Percentiles rank a stretch among this genome's conserved stretches.
Conservation (phyloP, 192 early-diverging fungal species). For the Podila clonocystis region DNA sequence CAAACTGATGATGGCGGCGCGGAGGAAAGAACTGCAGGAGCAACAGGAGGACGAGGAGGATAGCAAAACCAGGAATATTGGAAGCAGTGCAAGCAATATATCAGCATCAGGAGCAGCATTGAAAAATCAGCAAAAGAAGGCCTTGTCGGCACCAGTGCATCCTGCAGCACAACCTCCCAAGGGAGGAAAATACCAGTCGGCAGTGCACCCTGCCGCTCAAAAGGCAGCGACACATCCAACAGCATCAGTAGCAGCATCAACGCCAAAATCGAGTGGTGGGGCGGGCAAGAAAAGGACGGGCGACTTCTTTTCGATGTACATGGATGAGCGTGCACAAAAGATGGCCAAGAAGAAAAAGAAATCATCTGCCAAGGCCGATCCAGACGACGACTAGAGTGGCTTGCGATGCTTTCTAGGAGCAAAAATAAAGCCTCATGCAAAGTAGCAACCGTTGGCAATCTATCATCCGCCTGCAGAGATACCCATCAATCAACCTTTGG, state of each 20-base stretch:
- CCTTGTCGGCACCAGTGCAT: background rate
- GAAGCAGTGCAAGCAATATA: background rate
- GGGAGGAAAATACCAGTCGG: constrained; percentile 23
- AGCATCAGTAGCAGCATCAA: background rate
- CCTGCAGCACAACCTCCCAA: background rate
- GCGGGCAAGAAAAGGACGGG: constrained; percentile 30
- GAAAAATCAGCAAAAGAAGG: background rate
- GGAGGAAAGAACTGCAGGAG: constrained; percentile 39
- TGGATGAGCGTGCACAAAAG: constrained; percentile 55
- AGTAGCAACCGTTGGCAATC: background rate
- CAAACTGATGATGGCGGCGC: constrained; percentile 48
- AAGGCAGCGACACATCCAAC: constrained; percentile 3
- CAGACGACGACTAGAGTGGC: constrained; percentile 22
- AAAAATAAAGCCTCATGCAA: background rate
- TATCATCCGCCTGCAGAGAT: background rate
- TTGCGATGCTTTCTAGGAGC: no score
- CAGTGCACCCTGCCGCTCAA: constrained; percentile 27
- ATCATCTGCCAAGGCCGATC: constrained; percentile 19
- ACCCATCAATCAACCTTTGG: no score
- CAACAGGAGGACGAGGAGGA: constrained; percentile 35
- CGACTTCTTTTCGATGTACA: constrained; percentile 62
- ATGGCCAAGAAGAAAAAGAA: constrained; percentile 61
- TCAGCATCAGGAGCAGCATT: background rate
- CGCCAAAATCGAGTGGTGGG: background rate
- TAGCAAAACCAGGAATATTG: constrained; percentile 44